Conservation (phyloP, 1,139 yeast species). For the Kurtzmaniella quercitrusa region DNA sequence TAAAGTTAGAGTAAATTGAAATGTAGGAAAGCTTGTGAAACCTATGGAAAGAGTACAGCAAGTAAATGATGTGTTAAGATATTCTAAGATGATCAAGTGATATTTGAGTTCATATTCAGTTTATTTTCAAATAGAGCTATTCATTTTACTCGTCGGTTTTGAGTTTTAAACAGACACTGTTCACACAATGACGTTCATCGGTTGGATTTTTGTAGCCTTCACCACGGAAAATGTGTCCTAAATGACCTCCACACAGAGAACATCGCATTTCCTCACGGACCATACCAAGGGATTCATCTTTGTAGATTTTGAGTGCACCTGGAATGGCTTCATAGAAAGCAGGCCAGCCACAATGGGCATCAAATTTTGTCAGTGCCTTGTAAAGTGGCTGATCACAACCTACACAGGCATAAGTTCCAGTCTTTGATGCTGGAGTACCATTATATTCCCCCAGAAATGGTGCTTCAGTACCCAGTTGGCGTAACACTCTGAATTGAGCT, state of each 20-base stretch:
- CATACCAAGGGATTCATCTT: slow-evolving; percentile 71
- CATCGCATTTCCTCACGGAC: slow-evolving; percentile 85
- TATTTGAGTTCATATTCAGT: too few relatives aligned
- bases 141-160: slow-evolving; percentile 10
- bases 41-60: too few relatives aligned
- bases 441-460: slow-evolving; percentile 75
- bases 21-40: too few relatives aligned
- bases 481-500: slow-evolving; percentile 71
- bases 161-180: slow-evolving; percentile 76
- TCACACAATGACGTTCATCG: slow-evolving; percentile 92
- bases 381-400: slow-evolving; percentile 82
- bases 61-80: too few relatives aligned
- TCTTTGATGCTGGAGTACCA: slow-evolving; percentile 35
- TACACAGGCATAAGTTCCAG: slow-evolving; percentile 77
- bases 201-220: slow-evolving; percentile 91
- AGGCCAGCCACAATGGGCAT: slow-evolving; percentile 97
- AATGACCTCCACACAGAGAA: slow-evolving; percentile 84
- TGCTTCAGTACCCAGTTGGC: slow-evolving; percentile 80
- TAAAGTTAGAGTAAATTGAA: too few relatives aligned
- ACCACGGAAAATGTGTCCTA: slow-evolving; percentile 93
- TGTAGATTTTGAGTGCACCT: slow-evolving; percentile 60
- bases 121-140: too few relatives aligned
- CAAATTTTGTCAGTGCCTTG: slow-evolving; percentile 74
- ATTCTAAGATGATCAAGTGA: too few relatives aligned
- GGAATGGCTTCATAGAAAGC: slow-evolving; percentile 90